phyloP scores from a whole-genome alignment of 257 asterid genomes.

The Ballota nigra region DNA sequence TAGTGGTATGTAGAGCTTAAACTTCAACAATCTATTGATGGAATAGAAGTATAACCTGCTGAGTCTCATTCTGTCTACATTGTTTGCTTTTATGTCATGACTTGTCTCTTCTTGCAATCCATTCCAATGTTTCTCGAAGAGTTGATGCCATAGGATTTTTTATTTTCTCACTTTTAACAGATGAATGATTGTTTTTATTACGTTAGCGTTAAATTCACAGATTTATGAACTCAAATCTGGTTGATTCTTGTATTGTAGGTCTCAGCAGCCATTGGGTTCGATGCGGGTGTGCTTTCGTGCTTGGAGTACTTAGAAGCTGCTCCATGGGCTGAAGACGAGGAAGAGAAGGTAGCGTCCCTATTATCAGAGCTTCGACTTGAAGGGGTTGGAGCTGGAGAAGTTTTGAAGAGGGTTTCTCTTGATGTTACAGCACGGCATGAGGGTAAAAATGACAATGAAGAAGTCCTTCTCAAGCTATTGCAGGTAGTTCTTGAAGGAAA shows the following conservation, averaged over 20 bases:
- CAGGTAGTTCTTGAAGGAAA: slow-evolving; percentile 92
- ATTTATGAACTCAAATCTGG: not conserved
- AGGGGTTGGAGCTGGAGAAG: slow-evolving; percentile 85
- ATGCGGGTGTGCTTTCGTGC: slow-evolving; percentile 85
- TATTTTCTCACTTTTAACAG: not conserved
- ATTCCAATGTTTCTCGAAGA: not conserved
- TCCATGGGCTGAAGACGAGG: slow-evolving; percentile 98
- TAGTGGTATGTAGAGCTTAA: not conserved
- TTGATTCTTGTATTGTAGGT: slow-evolving; percentile 45
- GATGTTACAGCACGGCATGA: slow-evolving; percentile 48
- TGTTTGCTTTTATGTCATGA: not conserved
- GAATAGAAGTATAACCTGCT: not conserved
- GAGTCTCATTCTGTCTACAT: not conserved
- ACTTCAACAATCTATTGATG: not conserved
- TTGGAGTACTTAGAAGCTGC: slow-evolving; percentile 96
- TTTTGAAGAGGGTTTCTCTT: slow-evolving; percentile 80
- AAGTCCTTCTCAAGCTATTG: slow-evolving; percentile 76
- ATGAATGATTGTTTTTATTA: not conserved
- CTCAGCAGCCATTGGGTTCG: slow-evolving; percentile 91
- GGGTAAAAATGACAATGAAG: slow-evolving; percentile 52
- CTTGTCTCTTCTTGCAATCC: not conserved
- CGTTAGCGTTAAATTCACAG: not conserved
- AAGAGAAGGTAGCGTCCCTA: slow-evolving; percentile 81
- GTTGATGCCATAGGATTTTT: not conserved
- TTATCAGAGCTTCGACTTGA: slow-evolving; percentile 83